Conservation (phyloP, 1,284 basidiomycete species). For the Ceratobasidium sp. region DNA sequence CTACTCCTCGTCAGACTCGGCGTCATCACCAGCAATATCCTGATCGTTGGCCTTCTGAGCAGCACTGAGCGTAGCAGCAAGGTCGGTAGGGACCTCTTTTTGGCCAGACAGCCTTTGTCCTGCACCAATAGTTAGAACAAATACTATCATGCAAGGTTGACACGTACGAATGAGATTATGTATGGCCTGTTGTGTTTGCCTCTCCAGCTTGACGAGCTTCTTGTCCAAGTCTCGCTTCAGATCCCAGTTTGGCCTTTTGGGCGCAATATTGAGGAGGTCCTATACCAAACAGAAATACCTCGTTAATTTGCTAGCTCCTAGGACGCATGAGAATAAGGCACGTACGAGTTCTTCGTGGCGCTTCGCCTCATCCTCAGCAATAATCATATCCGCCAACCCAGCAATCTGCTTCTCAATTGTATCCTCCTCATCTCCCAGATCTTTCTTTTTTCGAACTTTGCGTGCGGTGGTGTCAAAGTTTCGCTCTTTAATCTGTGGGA, state of each 20-base stretch:
- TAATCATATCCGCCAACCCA: slow-evolving; percentile 84
- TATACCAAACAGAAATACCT: slow-evolving; percentile 52
- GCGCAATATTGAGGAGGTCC: slow-evolving; percentile 97
- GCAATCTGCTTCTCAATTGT: slow-evolving; percentile 89
- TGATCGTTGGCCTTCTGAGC: slow-evolving; percentile 44
- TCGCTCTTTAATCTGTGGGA: slow-evolving; percentile 67
- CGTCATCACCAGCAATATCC: slow-evolving; percentile 42
- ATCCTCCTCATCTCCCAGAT: slow-evolving; percentile 72
- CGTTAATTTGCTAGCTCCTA: neutral
- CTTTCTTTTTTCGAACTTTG: slow-evolving; percentile 73
- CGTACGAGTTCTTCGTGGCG: slow-evolving; percentile 87
- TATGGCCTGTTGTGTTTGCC: slow-evolving; percentile 90
- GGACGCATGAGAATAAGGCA: slow-evolving; percentile 47
- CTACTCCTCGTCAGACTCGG: slow-evolving; percentile 44
- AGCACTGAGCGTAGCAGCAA: slow-evolving; percentile 45
- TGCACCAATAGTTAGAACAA: slow-evolving; percentile 51
- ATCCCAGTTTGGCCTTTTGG: slow-evolving; percentile 97
- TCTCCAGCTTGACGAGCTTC: slow-evolving; percentile 87
- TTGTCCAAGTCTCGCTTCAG: slow-evolving; percentile 94
- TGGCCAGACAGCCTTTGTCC: slow-evolving; percentile 80
- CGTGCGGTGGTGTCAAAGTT: slow-evolving; percentile 89
- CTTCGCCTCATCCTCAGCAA: slow-evolving; percentile 85
- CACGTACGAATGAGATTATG: slow-evolving; percentile 89
- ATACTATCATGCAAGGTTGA: slow-evolving; percentile 37
- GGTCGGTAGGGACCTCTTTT: slow-evolving; percentile 64